Percentiles rank a stretch among this genome's conserved stretches.
These are phyloP conservation scores for Pseudotsuga menziesii DNA, from an alignment of 75 land plant genomes.

Conservation along the genomic window DNA sequence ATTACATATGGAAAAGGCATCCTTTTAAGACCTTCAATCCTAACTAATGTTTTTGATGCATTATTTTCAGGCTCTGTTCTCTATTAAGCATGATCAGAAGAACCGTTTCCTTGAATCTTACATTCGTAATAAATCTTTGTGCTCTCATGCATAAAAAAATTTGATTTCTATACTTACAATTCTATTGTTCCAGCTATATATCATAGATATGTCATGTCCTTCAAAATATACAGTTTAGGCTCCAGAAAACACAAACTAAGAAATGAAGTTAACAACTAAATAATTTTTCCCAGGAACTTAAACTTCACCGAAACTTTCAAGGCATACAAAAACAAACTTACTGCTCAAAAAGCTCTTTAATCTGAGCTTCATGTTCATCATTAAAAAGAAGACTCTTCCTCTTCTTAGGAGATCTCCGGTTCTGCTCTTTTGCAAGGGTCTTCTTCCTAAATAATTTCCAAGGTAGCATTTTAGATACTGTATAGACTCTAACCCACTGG, in stretches of 20 bases:
- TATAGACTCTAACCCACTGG: neutral
- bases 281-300: neutral
- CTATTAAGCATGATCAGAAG: neutral
- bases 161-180: too few species aligned
- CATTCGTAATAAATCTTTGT: too few species aligned
- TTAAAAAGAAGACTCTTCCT: slow-evolving; percentile 38
- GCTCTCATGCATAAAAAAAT: too few species aligned
- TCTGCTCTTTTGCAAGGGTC: slow-evolving; percentile 8
- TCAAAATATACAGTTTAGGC: neutral
- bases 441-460: slow-evolving; percentile 13
- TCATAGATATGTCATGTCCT: neutral
- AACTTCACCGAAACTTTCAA: neutral
- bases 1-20: neutral
- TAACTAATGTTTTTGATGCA: neutral
- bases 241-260: neutral
- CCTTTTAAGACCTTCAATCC: neutral
- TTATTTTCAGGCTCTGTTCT: neutral
- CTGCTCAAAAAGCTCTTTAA: slow-evolving; percentile 72
- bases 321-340: slow-evolving; percentile 24
- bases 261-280: neutral
- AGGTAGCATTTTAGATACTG: neutral
- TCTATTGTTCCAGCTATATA: neutral
- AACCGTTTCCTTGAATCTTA: neutral
- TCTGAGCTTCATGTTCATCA: slow-evolving; percentile 46
- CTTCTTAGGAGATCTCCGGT: slow-evolving; percentile 20